These are phyloP conservation scores for Fusarium sarcochroum DNA, from an alignment of 2,329 filamentous ascomycete genomes.

Conservation along the genomic window DNA sequence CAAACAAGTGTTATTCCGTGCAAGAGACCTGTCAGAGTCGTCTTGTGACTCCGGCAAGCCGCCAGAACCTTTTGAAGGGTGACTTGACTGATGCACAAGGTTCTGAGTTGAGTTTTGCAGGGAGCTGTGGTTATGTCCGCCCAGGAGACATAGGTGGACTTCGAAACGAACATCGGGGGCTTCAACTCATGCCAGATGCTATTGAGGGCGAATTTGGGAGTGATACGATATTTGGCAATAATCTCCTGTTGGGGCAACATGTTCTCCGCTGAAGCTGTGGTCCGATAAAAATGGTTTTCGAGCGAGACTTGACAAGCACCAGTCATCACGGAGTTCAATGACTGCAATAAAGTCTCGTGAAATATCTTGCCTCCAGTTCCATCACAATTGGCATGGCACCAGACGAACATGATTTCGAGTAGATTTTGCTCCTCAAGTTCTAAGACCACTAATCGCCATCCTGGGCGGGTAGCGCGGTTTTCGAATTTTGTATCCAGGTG, in stretches of 20 bases:
- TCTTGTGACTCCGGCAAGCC: neutral
- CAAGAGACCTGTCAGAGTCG: slow-evolving; percentile 1
- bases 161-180: neutral
- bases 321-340: neutral
- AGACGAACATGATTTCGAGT: slow-evolving; percentile 15
- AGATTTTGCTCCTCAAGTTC: neutral
- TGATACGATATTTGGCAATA: slow-evolving; percentile 9
- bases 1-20: neutral
- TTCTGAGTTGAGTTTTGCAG: neutral
- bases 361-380: slow-evolving; percentile 16
- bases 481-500: slow-evolving; percentile 17
- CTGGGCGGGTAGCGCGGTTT: neutral
- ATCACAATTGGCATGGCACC: slow-evolving; percentile 1
- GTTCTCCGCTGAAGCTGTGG: neutral
- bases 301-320: neutral
- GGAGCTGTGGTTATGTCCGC: neutral
- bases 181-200: slow-evolving; percentile 10
- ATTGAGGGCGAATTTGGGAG: neutral
- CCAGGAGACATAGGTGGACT: neutral
- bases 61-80: neutral
- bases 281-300: neutral
- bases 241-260: slow-evolving; percentile 17
- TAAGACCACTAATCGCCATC: slow-evolving; percentile 14
- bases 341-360: neutral
- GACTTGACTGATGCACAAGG: rapidly evolving